Conservation (phyloP, 768 basidiomycete genomes). For the Strobilomyces dryophilus region DNA sequence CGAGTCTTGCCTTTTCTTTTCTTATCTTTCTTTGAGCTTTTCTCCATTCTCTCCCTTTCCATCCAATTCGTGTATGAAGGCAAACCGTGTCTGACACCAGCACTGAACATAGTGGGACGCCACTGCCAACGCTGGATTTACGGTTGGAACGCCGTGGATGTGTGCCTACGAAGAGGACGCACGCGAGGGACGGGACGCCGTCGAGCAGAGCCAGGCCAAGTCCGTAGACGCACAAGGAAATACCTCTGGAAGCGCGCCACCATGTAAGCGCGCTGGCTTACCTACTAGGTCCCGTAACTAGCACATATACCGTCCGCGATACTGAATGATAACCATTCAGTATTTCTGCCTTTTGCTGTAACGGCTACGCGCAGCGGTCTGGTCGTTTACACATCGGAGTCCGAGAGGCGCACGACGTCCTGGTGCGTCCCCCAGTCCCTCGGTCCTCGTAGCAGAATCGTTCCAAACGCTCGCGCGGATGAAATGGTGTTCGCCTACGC, state of each 20-base stretch:
- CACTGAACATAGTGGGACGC: conserved; percentile 49
- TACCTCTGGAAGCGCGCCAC: conserved; percentile 61
- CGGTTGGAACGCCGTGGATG: conserved; percentile 68
- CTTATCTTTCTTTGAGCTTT: not conserved
- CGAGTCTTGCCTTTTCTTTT: too few relatives aligned
- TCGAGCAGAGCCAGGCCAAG: not conserved
- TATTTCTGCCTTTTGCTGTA: too few relatives aligned
- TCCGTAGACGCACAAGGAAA: not conserved
- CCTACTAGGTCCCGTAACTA: too few relatives aligned
- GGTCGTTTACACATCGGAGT: too few relatives aligned
- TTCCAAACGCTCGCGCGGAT: conserved; percentile 39
- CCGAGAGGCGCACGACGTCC: conserved; percentile 49
- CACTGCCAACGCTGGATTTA: conserved; percentile 57
- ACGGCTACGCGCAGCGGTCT: too few relatives aligned
- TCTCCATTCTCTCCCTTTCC: not conserved
- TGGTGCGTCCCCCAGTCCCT: conserved; percentile 44
- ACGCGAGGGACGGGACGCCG: conserved; percentile 48
- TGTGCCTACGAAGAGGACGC: conserved; percentile 64
- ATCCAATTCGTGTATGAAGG: not conserved
- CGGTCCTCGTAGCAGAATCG: too few relatives aligned
- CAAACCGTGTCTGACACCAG: not conserved
- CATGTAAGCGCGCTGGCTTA: too few relatives aligned
- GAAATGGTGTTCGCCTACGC: conserved; percentile 52
- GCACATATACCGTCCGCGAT: too few relatives aligned
- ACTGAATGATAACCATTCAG: too few relatives aligned